Evolutionary conservation across 345 rosid species (phyloP), one percentile per base, ranked within the genome.

Genomic region (Xanthoceras sorbifolium): DNA sequence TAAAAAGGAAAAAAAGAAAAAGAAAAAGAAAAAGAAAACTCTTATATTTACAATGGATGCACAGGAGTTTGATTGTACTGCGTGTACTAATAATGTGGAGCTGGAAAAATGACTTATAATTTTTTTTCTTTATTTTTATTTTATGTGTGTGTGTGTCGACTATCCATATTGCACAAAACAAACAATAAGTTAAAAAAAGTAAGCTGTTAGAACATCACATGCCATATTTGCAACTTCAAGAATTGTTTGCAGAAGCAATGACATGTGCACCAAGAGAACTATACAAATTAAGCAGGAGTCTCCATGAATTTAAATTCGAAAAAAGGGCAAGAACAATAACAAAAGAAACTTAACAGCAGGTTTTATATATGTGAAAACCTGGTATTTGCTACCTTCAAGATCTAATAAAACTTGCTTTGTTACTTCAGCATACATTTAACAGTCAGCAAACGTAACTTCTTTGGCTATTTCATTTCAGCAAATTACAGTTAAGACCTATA

Each of bases 311-410:
- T 42, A 55, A 55, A 55, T n/a, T 0, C 25, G 60, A 36, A 32
- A 26, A 62, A 32, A 36, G 0, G 23, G 28, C 8, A 65, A 28
- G 4, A 65, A 17, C 5, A 34, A 34, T 65, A 18, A 29, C 28
- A 36, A 65, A 61, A 65, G 50, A 65, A 61, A 61, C 17, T 12
- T 61, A 61, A 61, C 18, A 10, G 36, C 65, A 62, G 28, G 65
- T 28, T 11, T 29, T 28, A 25, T 57, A 20, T 22, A 54, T 9
- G 15, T 20, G 46, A 23, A 46, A 42, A 85, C 90, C 90, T 87
- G 90, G 69, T 83, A 87, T 78, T 83, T 87, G 84, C 90, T 87
- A 67, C 85, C 86, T 78, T 85, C 84, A 59, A 87, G 90, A 76
- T 87, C 90, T n/a, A 73, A 83, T 67, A 87, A 73, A 67, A 87